A percentile compares a stretch with the other conserved stretches of the same genome.
phyloP scores from a whole-genome alignment of 1,284 basidiomycete species.

The Irpex lacteus region DNA sequence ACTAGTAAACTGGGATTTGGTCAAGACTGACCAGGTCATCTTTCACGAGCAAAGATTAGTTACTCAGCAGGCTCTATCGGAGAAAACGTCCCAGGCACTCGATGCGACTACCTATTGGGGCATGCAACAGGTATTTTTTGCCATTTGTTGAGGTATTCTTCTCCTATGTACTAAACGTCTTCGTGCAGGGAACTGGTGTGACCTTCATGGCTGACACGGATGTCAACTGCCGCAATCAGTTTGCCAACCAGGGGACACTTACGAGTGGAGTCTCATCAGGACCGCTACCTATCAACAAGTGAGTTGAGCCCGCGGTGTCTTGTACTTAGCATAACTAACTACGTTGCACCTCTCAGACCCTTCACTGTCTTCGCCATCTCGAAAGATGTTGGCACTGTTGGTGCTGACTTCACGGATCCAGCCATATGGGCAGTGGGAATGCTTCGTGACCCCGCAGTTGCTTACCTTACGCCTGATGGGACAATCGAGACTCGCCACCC shows the following conservation, averaged over 20 bases:
- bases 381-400: constrained; percentile 29
- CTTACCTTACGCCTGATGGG: constrained; percentile 19
- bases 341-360: constrained; percentile 3
- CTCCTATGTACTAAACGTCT: not conserved
- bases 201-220: not conserved
- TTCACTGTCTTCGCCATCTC: constrained; percentile 32
- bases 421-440: constrained; percentile 33
- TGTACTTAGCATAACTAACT: not conserved
- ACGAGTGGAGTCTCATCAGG: not conserved
- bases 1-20: constrained; percentile 3
- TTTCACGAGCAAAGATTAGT: constrained; percentile 1
- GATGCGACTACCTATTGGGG: constrained; percentile 7
- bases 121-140: constrained; percentile 9
- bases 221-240: not conserved
- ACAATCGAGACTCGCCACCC: constrained; percentile 16
- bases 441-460: constrained; percentile 30
- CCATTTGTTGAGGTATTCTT: constrained; percentile 3
- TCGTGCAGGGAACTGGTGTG: not conserved
- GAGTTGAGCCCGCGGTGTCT: not conserved
- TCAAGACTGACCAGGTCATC: not conserved
- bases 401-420: constrained; percentile 20
- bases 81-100: constrained; percentile 2
- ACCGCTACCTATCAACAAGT: not conserved
- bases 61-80: not conserved
- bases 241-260: not conserved